A percentile compares a stretch with the other conserved stretches of the same genome.
Conservation (phyloP, 2,329 filamentous ascomycete genomes). For the Geosmithia putterillii region DNA sequence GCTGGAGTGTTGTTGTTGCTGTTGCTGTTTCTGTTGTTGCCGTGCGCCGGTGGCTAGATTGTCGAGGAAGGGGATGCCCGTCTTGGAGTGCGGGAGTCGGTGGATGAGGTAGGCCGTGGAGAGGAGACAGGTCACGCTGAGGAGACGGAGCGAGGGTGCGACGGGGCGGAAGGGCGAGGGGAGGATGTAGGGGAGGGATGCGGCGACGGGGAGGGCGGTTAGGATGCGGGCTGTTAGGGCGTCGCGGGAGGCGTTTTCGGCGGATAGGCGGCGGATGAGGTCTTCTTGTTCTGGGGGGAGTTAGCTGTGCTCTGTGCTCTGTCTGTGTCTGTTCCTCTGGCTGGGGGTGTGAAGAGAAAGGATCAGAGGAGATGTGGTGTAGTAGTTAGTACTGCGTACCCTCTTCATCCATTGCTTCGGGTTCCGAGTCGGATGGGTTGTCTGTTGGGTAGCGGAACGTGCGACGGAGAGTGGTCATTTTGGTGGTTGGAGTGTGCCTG, state of each 20-base stretch:
- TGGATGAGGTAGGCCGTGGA: conserved; percentile 51
- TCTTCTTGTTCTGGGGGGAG: conserved; percentile 45
- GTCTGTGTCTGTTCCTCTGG: not conserved
- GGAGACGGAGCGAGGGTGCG: conserved; percentile 32
- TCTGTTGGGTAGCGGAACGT: conserved; percentile 66
- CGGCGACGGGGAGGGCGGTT: conserved; percentile 44
- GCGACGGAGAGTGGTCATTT: conserved; percentile 54
- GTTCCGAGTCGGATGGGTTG: conserved; percentile 36
- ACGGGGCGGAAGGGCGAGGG: conserved; percentile 20
- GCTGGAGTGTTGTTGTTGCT: not conserved
- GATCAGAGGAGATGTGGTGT: not conserved
- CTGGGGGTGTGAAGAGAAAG: conserved; percentile 1
- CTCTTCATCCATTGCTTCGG: conserved; percentile 63
- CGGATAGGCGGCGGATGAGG: conserved; percentile 42
- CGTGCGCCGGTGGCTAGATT: not conserved
- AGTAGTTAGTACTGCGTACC: conserved; percentile 28
- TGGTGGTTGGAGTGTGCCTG: conserved; percentile 15
- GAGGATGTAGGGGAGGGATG: conserved; percentile 37
- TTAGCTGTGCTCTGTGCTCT: no score
- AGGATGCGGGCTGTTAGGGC: conserved; percentile 45
- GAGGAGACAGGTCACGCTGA: conserved; percentile 50
- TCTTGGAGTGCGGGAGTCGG: conserved; percentile 38
- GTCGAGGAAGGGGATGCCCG: conserved; percentile 40
- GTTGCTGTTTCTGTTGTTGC: not conserved
- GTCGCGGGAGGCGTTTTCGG: conserved; percentile 45